Base-by-base conservation (phyloP, 139 green algal genomes). In the Chlorella sp. region DNA sequence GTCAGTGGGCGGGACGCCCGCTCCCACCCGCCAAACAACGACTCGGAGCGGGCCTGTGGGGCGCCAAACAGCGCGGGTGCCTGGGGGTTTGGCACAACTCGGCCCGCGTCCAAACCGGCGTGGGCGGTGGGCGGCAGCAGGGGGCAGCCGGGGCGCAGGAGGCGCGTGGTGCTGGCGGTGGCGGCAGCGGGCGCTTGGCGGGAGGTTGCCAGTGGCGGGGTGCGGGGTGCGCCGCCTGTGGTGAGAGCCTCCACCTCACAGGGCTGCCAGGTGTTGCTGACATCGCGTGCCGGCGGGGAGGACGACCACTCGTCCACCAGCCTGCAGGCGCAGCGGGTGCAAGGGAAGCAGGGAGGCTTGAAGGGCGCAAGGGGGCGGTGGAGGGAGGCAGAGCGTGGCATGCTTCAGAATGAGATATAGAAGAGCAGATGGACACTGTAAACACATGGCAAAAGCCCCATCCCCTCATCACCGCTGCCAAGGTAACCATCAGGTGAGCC, bases 291-390 rank as follows among this genome's bases (percentile, higher is more conserved):
- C 7, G 36, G 36, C 26, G 36, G 14, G 1, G n/a, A 2, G 16
- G 22, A 21, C 37, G 34, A 36, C 86, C 86, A 89, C 76, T 85
- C 42, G 37, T 89, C 86, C 34, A 66, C 75, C 57, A 89, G 86
- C 86, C 86, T 89, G 76, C 76, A 81, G 14, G 84, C n/a, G 37
- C 14, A 30, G 0, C 68, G 42, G 79, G 18, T 0, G 2, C 18
- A 30, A 9, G 48, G 48, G 48, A 57, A 57, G 48, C 9, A 57
- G 48, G 48, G 9, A 16, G 48, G 48, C 48, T 57, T 57, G 48
- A 5, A 16, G 48, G 48, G 48, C 48, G 9, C 48, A 9, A 57
- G 48, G 48, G 48, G 48, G 48, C 48, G 48, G 48, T 9, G 5
- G 48, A 9, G 48, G 7, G 9, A 57, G 48, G 48, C 48, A 57